These are phyloP conservation scores for Fusarium annulatum DNA, from an alignment of 2,329 filamentous ascomycete species.

Conservation along the genomic window DNA sequence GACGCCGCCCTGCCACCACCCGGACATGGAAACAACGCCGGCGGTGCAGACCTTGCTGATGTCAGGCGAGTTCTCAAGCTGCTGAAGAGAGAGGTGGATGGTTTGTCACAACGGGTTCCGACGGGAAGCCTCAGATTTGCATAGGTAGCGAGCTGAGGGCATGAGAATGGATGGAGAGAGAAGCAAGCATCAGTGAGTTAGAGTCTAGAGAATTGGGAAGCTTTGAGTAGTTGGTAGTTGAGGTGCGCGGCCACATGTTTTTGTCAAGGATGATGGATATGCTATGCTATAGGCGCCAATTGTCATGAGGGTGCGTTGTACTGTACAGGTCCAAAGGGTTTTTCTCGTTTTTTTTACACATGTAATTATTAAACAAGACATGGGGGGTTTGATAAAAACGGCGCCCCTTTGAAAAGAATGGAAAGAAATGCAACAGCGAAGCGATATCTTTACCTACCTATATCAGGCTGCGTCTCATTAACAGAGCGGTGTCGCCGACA, in stretches of 20 bases:
- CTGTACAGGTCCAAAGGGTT: constrained; percentile 42
- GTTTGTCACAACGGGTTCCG: constrained; percentile 56
- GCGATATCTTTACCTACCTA: neutral
- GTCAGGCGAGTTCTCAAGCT: constrained; percentile 56
- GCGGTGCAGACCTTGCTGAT: constrained; percentile 58
- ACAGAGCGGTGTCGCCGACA: constrained; percentile 1
- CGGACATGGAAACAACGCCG: constrained; percentile 56
- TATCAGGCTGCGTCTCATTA: neutral
- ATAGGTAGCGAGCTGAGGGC: constrained; percentile 44
- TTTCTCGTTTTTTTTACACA: constrained; percentile 25
- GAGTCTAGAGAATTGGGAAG: constrained; percentile 15
- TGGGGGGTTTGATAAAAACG: constrained; percentile 26
- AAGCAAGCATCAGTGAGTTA: neutral
- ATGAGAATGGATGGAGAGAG: neutral
- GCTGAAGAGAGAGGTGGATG: constrained; percentile 57
- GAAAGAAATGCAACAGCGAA: constrained; percentile 27
- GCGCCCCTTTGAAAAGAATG: constrained; percentile 38
- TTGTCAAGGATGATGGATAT: constrained; percentile 45
- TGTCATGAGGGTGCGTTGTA: constrained; percentile 45
- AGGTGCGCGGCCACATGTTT: constrained; percentile 35
- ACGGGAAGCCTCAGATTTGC: constrained; percentile 59
- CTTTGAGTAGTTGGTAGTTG: constrained; percentile 34
- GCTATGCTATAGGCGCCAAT: constrained; percentile 46
- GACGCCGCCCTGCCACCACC: constrained; percentile 57
- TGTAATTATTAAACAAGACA: constrained; percentile 46